These are phyloP conservation scores for Leishmania aethiopica DNA, from an alignment of 208 protist genomes.

Conservation along the genomic window DNA sequence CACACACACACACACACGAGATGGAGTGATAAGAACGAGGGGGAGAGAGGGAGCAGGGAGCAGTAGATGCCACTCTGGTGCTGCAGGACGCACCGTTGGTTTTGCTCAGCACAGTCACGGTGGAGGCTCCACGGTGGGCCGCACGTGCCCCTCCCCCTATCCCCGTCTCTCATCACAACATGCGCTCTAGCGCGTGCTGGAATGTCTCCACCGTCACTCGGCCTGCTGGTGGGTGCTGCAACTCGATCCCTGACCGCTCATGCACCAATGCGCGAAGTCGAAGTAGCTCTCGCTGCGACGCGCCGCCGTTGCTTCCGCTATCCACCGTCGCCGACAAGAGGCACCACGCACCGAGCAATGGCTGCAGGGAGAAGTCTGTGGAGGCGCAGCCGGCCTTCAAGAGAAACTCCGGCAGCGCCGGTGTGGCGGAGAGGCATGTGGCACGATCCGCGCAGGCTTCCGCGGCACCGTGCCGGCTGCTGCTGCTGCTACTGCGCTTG, in stretches of 20 bases:
- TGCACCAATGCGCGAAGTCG: conserved; percentile 18
- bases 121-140: neutral
- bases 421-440: neutral
- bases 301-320: neutral
- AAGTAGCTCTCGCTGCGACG: conserved; percentile 6
- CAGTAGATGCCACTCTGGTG: neutral
- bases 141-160: neutral
- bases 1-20: neutral
- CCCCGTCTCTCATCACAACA: conserved; percentile 6
- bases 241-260: conserved; percentile 13
- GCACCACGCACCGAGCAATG: conserved; percentile 50
- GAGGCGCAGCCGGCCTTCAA: neutral
- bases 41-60: neutral
- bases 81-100: neutral
- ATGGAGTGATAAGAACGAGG: neutral
- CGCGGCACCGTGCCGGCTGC: neutral
- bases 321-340: conserved; percentile 25
- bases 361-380: conserved; percentile 37
- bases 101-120: neutral
- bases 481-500: neutral
- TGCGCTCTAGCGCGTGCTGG: conserved; percentile 32
- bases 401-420: conserved; percentile 13
- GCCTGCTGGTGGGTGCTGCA: conserved; percentile 11
- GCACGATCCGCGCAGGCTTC: neutral
- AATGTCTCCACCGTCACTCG: conserved; percentile 35